phyloP scores from a whole-genome alignment of 2,329 filamentous ascomycete genomes.

The Truncatella angustata region DNA sequence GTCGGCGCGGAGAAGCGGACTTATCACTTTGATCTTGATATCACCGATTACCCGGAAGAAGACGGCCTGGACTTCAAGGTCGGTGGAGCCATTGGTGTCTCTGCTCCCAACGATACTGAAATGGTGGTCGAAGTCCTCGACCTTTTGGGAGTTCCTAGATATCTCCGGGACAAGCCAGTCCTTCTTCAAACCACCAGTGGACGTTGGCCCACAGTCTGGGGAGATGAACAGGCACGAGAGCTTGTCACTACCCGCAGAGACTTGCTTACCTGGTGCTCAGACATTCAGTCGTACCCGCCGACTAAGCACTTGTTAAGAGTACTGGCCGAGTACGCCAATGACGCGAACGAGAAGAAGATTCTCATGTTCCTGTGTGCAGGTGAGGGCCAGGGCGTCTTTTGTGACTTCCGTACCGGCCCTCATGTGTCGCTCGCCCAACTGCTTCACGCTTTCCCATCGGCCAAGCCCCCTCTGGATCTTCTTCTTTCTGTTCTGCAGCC shows the following conservation, averaged over 20 bases:
- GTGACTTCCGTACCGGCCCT: slow-evolving; percentile 87
- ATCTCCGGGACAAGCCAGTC: slow-evolving; percentile 80
- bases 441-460: slow-evolving; percentile 86
- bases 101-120: slow-evolving; percentile 76
- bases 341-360: slow-evolving; percentile 83
- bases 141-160: slow-evolving; percentile 74
- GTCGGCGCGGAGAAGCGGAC: slow-evolving; percentile 92
- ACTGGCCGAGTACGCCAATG: slow-evolving; percentile 78
- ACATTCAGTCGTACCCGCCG: slow-evolving; percentile 88
- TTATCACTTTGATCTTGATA: slow-evolving; percentile 95
- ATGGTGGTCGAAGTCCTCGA: slow-evolving; percentile 84
- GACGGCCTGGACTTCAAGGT: slow-evolving; percentile 90
- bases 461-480: slow-evolving; percentile 80
- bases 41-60: slow-evolving; percentile 89
- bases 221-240: slow-evolving; percentile 79
- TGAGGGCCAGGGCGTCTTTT: slow-evolving; percentile 89
- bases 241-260: slow-evolving; percentile 88
- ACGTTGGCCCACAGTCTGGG: slow-evolving; percentile 98
- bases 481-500: slow-evolving; percentile 79
- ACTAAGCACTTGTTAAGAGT: slow-evolving; percentile 84
- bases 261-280: slow-evolving; percentile 92
- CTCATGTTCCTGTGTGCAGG: slow-evolving; percentile 82
- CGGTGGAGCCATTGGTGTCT: slow-evolving; percentile 90
- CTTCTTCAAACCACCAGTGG: slow-evolving; percentile 75
- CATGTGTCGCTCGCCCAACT: slow-evolving; percentile 84